Percentiles rank a stretch among this genome's conserved stretches.
phyloP scores from a whole-genome alignment of 345 rosid genomes.

The Arabis alpina region DNA sequence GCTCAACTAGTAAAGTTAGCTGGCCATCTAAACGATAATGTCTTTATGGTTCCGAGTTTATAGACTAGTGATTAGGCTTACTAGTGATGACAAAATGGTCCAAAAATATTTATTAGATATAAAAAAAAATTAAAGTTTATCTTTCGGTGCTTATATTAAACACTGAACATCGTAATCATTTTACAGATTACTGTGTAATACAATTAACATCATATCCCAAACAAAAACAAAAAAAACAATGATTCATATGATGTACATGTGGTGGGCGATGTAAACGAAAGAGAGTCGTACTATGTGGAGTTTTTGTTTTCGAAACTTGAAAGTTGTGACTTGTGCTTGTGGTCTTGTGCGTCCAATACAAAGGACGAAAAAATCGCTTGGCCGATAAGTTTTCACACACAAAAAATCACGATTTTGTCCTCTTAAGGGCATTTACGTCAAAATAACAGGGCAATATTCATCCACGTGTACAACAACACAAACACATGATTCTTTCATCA shows the following conservation, averaged over 20 bases:
- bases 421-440: constrained; percentile 38
- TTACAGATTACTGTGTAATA: neutral
- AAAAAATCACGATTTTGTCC: constrained; percentile 6
- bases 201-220: neutral
- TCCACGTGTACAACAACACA: constrained; percentile 41
- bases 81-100: no score
- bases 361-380: constrained; percentile 25
- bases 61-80: no score
- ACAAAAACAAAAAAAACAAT: constrained; percentile 5
- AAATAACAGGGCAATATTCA: constrained; percentile 33
- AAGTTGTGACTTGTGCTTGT: neutral
- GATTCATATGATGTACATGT: constrained; percentile 5
- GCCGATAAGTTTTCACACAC: constrained; percentile 11
- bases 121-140: no score
- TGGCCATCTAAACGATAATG: no score
- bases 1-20: no score
- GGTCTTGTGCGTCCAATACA: constrained; percentile 7
- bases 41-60: no score
- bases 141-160: neutral
- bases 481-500: constrained; percentile 21
- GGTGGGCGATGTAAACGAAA: constrained; percentile 6
- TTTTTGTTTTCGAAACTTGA: constrained; percentile 19
- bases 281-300: neutral
- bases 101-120: no score
- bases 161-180: constrained; percentile 1